Conservation (phyloP, 148 eudicot species). For the Oxyria digyna region DNA sequence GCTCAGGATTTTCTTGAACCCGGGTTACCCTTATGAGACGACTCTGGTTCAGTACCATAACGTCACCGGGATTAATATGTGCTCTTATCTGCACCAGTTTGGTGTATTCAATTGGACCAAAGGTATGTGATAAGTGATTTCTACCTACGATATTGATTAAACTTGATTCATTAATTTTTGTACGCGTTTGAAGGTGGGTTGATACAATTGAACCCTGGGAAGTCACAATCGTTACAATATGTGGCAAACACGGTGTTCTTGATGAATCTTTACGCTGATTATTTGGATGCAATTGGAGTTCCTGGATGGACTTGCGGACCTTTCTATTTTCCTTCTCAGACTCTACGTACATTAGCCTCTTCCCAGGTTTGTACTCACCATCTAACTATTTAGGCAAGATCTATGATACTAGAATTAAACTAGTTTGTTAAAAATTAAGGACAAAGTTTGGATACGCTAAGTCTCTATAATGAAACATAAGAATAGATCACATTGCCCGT, state of each 20-base stretch:
- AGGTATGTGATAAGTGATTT: constrained; percentile 40
- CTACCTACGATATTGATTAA: too few species aligned
- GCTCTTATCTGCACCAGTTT: constrained; percentile 45
- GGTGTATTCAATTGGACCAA: constrained; percentile 46
- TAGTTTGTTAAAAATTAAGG: too few species aligned
- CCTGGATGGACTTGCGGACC: constrained; percentile 71
- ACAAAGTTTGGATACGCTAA: too few species aligned
- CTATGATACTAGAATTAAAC: too few species aligned
- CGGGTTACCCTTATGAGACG: constrained; percentile 67
- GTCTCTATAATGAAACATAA: too few species aligned
- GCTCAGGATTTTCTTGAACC: constrained; percentile 53
- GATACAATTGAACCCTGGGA: constrained; percentile 45
- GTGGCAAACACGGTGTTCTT: constrained; percentile 71
- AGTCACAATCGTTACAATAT: constrained; percentile 48
- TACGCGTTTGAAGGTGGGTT: constrained; percentile 41
- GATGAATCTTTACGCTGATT: constrained; percentile 58
- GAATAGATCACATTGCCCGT: too few species aligned
- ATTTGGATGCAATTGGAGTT: constrained; percentile 42
- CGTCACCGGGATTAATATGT: constrained; percentile 53
- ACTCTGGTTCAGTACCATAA: constrained; percentile 49
- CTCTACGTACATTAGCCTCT: constrained; percentile 40
- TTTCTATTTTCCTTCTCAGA: constrained; percentile 17
- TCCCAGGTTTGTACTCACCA: constrained; percentile 37
- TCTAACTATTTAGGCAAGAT: too few species aligned
- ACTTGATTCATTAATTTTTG: neutral